Evolutionary conservation across 2,329 filamentous ascomycete genomes (phyloP).

Genomic region (Cordyceps sp.): DNA sequence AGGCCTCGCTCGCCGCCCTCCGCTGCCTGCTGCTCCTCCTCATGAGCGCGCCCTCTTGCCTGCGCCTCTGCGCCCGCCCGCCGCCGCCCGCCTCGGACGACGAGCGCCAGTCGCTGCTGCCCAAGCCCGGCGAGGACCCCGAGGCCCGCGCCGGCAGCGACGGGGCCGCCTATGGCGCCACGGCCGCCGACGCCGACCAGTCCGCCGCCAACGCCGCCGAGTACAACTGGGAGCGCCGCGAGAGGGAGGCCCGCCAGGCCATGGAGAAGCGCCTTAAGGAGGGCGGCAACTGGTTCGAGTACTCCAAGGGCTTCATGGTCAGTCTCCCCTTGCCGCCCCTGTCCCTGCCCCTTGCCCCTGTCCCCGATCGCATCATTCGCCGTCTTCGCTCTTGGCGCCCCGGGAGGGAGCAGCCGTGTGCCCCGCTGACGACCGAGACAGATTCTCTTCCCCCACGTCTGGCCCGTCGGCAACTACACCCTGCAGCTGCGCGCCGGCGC

Average conservation of each 20-base stretch:
- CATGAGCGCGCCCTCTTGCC: constrained; percentile 10
- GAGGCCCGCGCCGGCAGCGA: constrained; percentile 7
- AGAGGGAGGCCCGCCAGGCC: constrained; percentile 36
- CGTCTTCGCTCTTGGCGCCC: too few species aligned
- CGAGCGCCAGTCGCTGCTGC: constrained; percentile 41
- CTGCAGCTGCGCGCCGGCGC: constrained; percentile 53
- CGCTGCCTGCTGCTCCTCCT: constrained; percentile 11
- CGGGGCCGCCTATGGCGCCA: constrained; percentile 23
- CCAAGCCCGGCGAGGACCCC: constrained; percentile 9
- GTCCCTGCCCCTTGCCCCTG: not conserved
- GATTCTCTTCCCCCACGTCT: constrained; percentile 66
- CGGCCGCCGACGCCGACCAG: constrained; percentile 18
- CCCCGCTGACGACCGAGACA: constrained; percentile 10
- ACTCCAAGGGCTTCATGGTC: constrained; percentile 55
- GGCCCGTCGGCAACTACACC: constrained; percentile 48
- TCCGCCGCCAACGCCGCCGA: constrained; percentile 25
- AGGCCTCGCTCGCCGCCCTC: constrained; percentile 6
- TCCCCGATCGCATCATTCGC: not conserved
- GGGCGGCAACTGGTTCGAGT: constrained; percentile 62
- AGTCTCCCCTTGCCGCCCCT: constrained; percentile 3
- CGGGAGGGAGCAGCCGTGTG: too few species aligned
- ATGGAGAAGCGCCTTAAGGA: constrained; percentile 55
- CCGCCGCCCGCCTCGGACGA: constrained; percentile 23
- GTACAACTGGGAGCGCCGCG: constrained; percentile 34
- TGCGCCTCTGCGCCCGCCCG: constrained; percentile 10